Conservation (phyloP, 805 yeast species). For the Schwanniomyces polymorphus region DNA sequence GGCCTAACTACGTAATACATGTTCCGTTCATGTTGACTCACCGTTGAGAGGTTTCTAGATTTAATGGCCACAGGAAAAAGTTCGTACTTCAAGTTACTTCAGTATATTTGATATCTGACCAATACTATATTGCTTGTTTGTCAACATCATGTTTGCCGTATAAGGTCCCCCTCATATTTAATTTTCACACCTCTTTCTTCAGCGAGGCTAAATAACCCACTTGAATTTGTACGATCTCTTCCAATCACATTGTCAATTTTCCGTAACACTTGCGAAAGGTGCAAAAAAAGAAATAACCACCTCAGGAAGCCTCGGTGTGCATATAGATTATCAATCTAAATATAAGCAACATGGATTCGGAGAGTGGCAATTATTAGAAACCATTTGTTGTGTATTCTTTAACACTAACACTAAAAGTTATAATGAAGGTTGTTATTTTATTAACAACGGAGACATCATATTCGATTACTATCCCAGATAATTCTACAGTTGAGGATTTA, state of each 20-base stretch:
- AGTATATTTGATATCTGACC: too few relatives aligned
- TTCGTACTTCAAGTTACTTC: too few relatives aligned
- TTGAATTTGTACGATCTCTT: neutral
- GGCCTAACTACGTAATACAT: too few relatives aligned
- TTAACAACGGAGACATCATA: conserved; percentile 45
- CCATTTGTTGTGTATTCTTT: neutral
- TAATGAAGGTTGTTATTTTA: conserved; percentile 52
- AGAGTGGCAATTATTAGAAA: neutral
- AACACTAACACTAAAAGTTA: neutral
- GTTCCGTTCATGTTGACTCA: too few relatives aligned
- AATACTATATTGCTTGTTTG: too few relatives aligned
- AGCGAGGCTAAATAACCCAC: neutral
- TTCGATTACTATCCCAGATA: conserved; percentile 50
- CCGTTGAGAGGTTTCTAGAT: too few relatives aligned
- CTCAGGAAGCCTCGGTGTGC: neutral
- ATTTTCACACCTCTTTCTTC: too few relatives aligned
- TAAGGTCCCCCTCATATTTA: too few relatives aligned
- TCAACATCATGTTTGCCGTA: too few relatives aligned
- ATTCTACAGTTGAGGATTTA: conserved; percentile 53
- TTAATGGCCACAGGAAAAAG: too few relatives aligned
- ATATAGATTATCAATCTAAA: neutral
- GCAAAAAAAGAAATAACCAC: neutral
- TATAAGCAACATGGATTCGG: neutral
- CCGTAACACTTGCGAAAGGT: neutral
- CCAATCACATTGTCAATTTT: neutral